These are phyloP conservation scores for Physcomitrium patens DNA, from an alignment of 225 moss, liverwort and hornwort species.

Conservation along the genomic window DNA sequence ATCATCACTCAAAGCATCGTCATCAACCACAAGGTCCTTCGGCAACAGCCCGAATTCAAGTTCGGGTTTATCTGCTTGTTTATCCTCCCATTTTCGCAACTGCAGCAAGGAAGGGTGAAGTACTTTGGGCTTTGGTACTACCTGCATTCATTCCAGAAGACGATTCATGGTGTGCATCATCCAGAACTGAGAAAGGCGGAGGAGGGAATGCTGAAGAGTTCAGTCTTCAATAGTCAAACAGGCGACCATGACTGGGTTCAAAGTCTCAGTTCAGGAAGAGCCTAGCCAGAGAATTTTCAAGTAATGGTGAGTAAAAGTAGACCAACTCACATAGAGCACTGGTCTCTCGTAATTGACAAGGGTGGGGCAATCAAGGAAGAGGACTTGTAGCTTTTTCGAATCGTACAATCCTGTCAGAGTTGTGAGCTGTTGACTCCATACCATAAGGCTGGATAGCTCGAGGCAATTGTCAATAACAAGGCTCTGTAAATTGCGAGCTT, in stretches of 20 bases:
- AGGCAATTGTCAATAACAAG: constrained; percentile 65
- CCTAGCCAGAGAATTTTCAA: background rate
- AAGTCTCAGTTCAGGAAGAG: background rate
- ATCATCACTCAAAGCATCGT: constrained; percentile 24
- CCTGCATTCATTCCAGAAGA: constrained; percentile 37
- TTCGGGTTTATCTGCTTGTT: constrained; percentile 42
- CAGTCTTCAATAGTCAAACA: background rate
- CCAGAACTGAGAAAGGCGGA: background rate
- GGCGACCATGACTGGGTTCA: background rate
- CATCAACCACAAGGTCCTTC: constrained; percentile 37
- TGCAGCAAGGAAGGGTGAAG: constrained; percentile 55
- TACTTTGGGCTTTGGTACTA: constrained; percentile 33
- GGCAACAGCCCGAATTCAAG: constrained; percentile 56
- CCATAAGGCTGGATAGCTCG: constrained; percentile 60
- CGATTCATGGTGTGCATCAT: constrained; percentile 16
- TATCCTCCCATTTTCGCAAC: constrained; percentile 56
- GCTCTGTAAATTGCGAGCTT: constrained; percentile 55
- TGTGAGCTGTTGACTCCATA: constrained; percentile 59
- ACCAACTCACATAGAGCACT: background rate
- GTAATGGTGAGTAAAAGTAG: too few species aligned
- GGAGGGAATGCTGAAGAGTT: background rate
- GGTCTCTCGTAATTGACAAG: constrained; percentile 48
- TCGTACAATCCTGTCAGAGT: constrained; percentile 46
- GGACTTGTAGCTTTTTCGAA: constrained; percentile 53
- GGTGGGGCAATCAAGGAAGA: constrained; percentile 66